These are phyloP conservation scores for Lepidium campestre DNA, from an alignment of 441 rosid species.

Conservation along the genomic window DNA sequence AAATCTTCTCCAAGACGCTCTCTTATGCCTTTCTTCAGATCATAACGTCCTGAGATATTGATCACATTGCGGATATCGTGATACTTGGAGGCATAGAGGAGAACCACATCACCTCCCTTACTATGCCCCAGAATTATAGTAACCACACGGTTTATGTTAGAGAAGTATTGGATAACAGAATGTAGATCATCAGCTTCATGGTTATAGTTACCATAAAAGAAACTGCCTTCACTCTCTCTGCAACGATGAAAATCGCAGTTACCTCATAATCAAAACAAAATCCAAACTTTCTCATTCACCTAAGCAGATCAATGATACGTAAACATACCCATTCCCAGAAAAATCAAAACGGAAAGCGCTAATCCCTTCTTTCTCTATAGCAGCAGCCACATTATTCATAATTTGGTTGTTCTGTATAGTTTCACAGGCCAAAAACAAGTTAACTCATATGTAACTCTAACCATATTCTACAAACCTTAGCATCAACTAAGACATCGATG, in stretches of 20 bases:
- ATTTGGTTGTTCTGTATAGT: slow-evolving; percentile 37
- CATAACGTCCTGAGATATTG: slow-evolving; percentile 64
- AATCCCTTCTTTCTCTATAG: slow-evolving; percentile 68
- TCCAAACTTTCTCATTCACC: background rate
- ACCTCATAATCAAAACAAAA: too few relatives aligned
- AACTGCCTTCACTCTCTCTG: slow-evolving; percentile 87
- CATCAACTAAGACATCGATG: too few relatives aligned
- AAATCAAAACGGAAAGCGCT: slow-evolving; percentile 79
- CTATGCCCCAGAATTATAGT: slow-evolving; percentile 78
- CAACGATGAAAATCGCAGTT: background rate
- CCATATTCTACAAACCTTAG: too few relatives aligned
- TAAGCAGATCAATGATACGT: background rate
- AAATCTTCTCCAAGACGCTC: slow-evolving; percentile 49
- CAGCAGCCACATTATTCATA: slow-evolving; percentile 63
- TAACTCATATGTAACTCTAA: too few relatives aligned
- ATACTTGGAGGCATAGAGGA: slow-evolving; percentile 63
- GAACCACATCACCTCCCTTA: slow-evolving; percentile 70
- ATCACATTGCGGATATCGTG: slow-evolving; percentile 39
- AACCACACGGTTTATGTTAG: slow-evolving; percentile 36
- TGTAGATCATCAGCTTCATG: slow-evolving; percentile 79
- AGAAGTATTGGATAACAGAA: slow-evolving; percentile 50
- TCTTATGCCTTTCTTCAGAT: slow-evolving; percentile 42
- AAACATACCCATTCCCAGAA: slow-evolving; percentile 76
- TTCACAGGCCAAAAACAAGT: background rate
- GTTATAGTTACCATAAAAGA: slow-evolving; percentile 59